Percentiles rank a stretch among this genome's conserved stretches.
These are phyloP conservation scores for Boletus sensibilis DNA, from an alignment of 768 basidiomycete species.

Conservation along the genomic window DNA sequence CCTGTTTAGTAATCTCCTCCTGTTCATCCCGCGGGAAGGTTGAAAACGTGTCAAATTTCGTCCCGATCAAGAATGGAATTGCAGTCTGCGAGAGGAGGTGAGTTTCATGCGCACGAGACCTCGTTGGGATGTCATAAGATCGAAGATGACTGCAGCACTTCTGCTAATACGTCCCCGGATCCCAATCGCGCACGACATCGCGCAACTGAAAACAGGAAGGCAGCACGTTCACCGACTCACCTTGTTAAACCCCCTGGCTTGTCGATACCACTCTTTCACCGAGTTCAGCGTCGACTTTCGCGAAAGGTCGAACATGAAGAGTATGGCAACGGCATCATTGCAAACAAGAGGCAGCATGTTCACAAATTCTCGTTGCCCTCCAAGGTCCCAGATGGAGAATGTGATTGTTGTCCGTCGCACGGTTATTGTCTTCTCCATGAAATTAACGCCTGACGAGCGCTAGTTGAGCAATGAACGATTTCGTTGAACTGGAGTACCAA, in stretches of 20 bases:
- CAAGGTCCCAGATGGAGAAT: conserved; percentile 99
- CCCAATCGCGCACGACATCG: neutral
- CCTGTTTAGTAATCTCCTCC: conserved; percentile 99
- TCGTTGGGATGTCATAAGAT: conserved; percentile 4
- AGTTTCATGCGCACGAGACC: conserved; percentile 15
- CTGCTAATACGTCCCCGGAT: neutral
- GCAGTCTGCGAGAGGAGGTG: conserved; percentile 65
- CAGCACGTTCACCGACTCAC: conserved; percentile 41
- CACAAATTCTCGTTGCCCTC: conserved; percentile 97
- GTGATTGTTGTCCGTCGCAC: conserved; percentile 98
- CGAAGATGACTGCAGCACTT: neutral
- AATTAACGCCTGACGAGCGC: conserved; percentile 76
- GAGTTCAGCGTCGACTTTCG: conserved; percentile 97
- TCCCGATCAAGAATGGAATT: conserved; percentile 97
- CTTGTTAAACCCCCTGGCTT: conserved; percentile 99
- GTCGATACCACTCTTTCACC: conserved; percentile 99
- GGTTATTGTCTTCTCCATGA: conserved; percentile 99
- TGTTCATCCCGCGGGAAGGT: conserved; percentile 97
- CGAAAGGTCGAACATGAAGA: conserved; percentile 99
- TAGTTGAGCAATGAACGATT: conserved; percentile 7
- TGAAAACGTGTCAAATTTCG: conserved; percentile 96
- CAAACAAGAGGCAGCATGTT: conserved; percentile 98
- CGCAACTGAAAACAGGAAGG: neutral
- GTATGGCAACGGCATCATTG: conserved; percentile 98
- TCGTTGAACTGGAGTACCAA: conserved; percentile 35